phyloP scores from a whole-genome alignment of 139 green algal genomes.

The Spirogloea muscicola region DNA sequence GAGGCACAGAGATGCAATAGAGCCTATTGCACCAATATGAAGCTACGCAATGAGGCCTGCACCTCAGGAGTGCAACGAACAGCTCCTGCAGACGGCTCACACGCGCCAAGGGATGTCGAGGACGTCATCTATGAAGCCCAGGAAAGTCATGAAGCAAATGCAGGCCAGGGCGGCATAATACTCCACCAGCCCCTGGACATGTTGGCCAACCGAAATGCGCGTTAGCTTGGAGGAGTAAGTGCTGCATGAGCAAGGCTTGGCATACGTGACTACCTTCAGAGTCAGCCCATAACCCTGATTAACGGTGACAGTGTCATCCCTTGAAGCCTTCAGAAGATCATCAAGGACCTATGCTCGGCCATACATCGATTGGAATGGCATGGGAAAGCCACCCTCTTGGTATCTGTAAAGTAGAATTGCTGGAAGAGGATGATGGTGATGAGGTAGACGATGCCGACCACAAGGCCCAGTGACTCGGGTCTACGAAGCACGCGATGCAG shows the following conservation, averaged over 20 bases:
- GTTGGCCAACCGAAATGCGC: slow-evolving; percentile 33
- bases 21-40: neutral
- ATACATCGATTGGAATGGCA: too few species aligned
- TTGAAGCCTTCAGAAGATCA: too few species aligned
- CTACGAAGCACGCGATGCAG: slow-evolving; percentile 6
- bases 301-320: too few species aligned
- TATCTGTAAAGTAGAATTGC: slow-evolving; percentile 76
- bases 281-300: too few species aligned
- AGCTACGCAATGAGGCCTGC: neutral
- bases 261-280: too few species aligned
- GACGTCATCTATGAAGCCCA: slow-evolving; percentile 98
- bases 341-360: too few species aligned
- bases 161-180: slow-evolving; percentile 95
- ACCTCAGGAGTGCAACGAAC: neutral
- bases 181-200: slow-evolving; percentile 91
- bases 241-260: too few species aligned
- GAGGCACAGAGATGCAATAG: neutral
- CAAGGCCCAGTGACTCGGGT: slow-evolving; percentile 85
- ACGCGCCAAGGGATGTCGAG: slow-evolving; percentile 94
- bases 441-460: slow-evolving; percentile 79
- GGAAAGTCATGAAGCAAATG: slow-evolving; percentile 97
- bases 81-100: slow-evolving; percentile 16
- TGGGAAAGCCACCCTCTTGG: too few species aligned
- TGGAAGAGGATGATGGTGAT: slow-evolving; percentile 86
- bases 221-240: slow-evolving; percentile 6